A percentile compares a stretch with the other conserved stretches of the same genome.
These are phyloP conservation scores for Oleoguttula mirabilis DNA, from an alignment of 495 filamentous ascomycete species.

Conservation along the genomic window DNA sequence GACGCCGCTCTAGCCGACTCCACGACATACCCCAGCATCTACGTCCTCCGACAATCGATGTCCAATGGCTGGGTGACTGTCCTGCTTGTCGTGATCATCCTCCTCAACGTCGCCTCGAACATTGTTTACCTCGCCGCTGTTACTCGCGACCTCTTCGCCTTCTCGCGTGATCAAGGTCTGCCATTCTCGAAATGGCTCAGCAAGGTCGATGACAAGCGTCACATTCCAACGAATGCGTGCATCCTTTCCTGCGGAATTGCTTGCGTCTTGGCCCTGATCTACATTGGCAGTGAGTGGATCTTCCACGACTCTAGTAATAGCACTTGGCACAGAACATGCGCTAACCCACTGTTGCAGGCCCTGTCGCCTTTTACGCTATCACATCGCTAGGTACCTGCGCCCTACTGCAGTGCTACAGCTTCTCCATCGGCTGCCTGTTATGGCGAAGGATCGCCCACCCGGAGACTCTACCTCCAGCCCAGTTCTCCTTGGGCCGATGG, in stretches of 20 bases:
- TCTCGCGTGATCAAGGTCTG: slow-evolving; percentile 7
- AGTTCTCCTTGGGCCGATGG: slow-evolving; percentile 23
- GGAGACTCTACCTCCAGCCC: slow-evolving; percentile 20
- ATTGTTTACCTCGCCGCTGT: slow-evolving; percentile 6
- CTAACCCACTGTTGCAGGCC: too few species aligned
- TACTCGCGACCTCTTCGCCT: slow-evolving; percentile 10
- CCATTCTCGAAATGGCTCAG: slow-evolving; percentile 7
- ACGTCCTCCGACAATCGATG: slow-evolving; percentile 29
- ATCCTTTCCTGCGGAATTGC: slow-evolving; percentile 38
- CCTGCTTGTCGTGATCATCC: slow-evolving; percentile 31
- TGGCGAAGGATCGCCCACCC: slow-evolving; percentile 20
- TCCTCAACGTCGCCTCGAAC: slow-evolving; percentile 29
- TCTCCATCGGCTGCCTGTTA: slow-evolving; percentile 21
- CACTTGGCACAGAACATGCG: too few species aligned
- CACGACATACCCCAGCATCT: slow-evolving; percentile 33
- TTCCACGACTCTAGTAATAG: too few species aligned
- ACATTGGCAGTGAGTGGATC: slow-evolving; percentile 52
- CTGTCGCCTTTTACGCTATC: slow-evolving; percentile 44
- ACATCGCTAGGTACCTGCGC: slow-evolving; percentile 29
- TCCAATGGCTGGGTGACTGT: slow-evolving; percentile 25
- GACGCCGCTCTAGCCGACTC: slow-evolving; percentile 25
- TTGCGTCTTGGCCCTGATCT: slow-evolving; percentile 44
- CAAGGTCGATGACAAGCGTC: neutral
- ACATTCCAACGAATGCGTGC: slow-evolving; percentile 24
- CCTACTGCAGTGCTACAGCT: slow-evolving; percentile 12